Evolutionary conservation across 2,329 filamentous ascomycete genomes (phyloP), one percentile per base, ranked within the genome.

Genomic region (Aurifilum marmelostoma): DNA sequence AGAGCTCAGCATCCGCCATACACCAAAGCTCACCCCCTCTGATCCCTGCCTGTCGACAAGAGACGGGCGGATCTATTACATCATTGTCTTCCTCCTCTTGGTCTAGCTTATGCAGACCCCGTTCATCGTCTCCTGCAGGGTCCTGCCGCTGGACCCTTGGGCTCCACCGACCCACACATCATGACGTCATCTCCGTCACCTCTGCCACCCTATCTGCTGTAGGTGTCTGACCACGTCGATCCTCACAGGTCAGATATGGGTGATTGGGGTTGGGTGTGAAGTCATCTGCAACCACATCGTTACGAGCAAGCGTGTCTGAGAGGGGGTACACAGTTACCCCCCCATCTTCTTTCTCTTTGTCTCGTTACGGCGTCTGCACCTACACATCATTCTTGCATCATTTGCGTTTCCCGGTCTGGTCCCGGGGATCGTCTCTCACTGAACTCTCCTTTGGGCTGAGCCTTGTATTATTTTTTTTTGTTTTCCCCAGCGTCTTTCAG

Each of bases 281-380:
- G 67, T 65, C 67, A 67, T 67, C 27, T 67, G 66, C 66, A 67
- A 64, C 66, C 66, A 50, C 67, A 37, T 37, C 34, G 62, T 41
- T 59, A 61, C 43, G 62, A 43, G 54, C 52, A 39, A 37, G 52
- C 61, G 54, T 47, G 43, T 18, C 61, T 21, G 61, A 63, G 34
- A 50, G 39, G n/a, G 39, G 41, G 32, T 18, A 29, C 32, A 21
- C 29, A 18, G 6, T 6, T 29, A 37, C 14, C 50, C 50, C 9
- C 11, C 50, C 9, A 21, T 12, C n/a, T 1, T 24, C 11, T 14
- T 16, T 29, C 52, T 29, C n/a, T 56, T 8, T 29, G 52, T 56
- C 52, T 29, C 52, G 52, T 27, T 7, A 29, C 5, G 27, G 27
- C 11, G 24, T 56, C 52, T 56, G 50, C 27, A 39, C 16, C 32